Conservation (phyloP, 306 rosid genomes). For the Prunus kanzakura region DNA sequence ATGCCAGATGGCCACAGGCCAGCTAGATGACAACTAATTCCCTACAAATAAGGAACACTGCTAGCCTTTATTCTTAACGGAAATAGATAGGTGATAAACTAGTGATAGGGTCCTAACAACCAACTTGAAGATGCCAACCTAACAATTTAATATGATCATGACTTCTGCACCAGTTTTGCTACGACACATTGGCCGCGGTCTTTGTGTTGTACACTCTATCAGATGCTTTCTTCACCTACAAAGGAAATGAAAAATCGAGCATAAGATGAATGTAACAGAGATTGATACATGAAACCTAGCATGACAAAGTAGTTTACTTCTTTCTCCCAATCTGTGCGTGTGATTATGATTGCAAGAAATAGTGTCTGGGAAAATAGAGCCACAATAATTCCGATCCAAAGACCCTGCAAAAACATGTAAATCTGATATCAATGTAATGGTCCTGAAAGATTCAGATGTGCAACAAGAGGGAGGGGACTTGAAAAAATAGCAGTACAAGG, state of each 20-base stretch:
- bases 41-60: too few species aligned
- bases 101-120: too few species aligned
- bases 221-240: constrained; percentile 33
- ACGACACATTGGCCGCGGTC: neutral
- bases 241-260: neutral
- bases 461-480: too few species aligned
- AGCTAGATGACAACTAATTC: too few species aligned
- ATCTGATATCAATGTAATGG: neutral
- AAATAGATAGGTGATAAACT: too few species aligned
- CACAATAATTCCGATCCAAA: constrained; percentile 29
- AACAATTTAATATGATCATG: neutral
- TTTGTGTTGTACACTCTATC: constrained; percentile 22
- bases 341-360: constrained; percentile 15
- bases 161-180: neutral
- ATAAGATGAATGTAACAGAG: neutral
- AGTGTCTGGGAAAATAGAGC: constrained; percentile 22
- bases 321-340: constrained; percentile 26
- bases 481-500: neutral
- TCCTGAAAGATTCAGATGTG: neutral
- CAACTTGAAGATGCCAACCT: too few species aligned
- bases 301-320: constrained; percentile 16
- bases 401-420: constrained; percentile 25
- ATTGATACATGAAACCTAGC: neutral
- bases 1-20: too few species aligned
- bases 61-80: too few species aligned